These are phyloP conservation scores for Cyclotella cryptica DNA, from an alignment of 108 stramenopile species.

Conservation along the genomic window DNA sequence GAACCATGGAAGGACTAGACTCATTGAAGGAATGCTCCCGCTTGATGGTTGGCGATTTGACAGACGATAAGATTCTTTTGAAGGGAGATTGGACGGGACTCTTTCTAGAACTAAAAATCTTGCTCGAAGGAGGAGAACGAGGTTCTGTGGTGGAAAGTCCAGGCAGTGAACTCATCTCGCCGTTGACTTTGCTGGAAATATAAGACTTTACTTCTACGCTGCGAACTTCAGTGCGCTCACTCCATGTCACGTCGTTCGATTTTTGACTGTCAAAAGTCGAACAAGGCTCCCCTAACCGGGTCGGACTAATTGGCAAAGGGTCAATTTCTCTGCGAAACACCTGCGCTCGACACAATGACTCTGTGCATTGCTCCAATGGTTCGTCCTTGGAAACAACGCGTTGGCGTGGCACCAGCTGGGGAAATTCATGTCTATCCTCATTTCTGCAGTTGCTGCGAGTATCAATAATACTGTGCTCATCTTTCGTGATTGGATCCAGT, in stretches of 20 bases:
- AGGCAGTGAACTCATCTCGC: too few species aligned
- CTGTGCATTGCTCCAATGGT: background rate
- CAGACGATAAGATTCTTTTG: constrained; percentile 18
- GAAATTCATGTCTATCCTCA: background rate
- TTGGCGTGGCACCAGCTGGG: background rate
- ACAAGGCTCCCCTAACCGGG: background rate
- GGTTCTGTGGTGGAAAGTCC: background rate
- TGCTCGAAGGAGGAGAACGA: background rate
- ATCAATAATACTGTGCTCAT: background rate
- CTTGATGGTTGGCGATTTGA: background rate
- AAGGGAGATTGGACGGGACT: constrained; percentile 4
- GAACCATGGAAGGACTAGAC: background rate
- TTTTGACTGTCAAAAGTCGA: background rate
- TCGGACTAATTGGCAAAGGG: background rate
- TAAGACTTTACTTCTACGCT: too few species aligned
- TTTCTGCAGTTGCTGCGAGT: background rate
- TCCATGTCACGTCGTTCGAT: background rate
- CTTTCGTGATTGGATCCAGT: background rate
- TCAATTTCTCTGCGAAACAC: background rate
- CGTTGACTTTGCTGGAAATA: too few species aligned
- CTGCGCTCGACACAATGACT: background rate
- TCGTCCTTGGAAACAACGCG: constrained; percentile 9
- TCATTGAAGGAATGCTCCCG: background rate
- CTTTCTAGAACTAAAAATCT: background rate
- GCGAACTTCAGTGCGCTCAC: too few species aligned